Conservation (phyloP, 768 basidiomycete genomes). For the Tylopilus vinaceipallidus region DNA sequence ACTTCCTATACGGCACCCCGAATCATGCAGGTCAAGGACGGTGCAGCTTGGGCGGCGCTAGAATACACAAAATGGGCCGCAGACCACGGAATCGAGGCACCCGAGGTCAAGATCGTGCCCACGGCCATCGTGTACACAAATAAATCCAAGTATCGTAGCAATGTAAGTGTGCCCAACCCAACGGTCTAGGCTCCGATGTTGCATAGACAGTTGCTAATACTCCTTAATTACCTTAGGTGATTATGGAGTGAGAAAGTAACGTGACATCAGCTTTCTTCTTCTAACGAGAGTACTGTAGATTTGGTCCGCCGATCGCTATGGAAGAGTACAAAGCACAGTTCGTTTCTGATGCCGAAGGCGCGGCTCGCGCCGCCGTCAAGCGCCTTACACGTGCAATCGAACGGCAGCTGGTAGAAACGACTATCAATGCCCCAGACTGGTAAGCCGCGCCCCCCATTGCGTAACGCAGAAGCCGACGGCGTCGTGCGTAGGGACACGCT, state of each 20-base stretch:
- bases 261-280: constrained; percentile 4
- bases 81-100: constrained; percentile 48
- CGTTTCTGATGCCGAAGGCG: constrained; percentile 62
- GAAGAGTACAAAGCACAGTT: constrained; percentile 77
- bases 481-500: constrained; percentile 72
- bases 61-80: constrained; percentile 84
- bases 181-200: constrained; percentile 5
- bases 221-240: constrained; percentile 44
- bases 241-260: constrained; percentile 59
- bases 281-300: constrained; percentile 46
- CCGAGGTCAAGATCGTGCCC: constrained; percentile 65
- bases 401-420: constrained; percentile 64
- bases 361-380: constrained; percentile 79
- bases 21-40: constrained; percentile 92
- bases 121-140: constrained; percentile 92
- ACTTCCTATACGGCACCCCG: constrained; percentile 91
- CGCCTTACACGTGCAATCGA: constrained; percentile 76
- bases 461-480: constrained; percentile 17
- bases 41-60: constrained; percentile 91
- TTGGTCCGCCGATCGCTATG: constrained; percentile 77
- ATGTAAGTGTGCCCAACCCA: constrained; percentile 53
- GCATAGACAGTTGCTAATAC: constrained; percentile 12
- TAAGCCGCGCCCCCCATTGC: constrained; percentile 38
- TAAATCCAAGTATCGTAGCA: constrained; percentile 92
- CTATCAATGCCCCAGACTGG: constrained; percentile 95